A percentile compares a stretch with the other conserved stretches of the same genome.
Conservation (phyloP, 768 basidiomycete species). For the Ramaria sp. region DNA sequence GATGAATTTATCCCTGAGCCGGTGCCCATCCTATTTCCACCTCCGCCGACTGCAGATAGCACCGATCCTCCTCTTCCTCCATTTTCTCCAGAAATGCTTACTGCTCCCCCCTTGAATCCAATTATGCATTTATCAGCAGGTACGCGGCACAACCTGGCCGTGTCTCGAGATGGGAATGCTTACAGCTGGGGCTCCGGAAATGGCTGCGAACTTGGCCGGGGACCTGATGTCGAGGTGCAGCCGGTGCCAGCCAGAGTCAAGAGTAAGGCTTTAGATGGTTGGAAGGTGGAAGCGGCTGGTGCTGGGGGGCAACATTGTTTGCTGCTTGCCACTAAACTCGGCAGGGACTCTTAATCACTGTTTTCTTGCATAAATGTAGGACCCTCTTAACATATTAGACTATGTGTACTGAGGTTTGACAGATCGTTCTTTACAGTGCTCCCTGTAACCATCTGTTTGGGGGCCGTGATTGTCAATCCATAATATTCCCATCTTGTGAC, state of each 20-base stretch:
- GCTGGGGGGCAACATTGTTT: conserved; percentile 14
- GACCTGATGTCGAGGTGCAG: conserved; percentile 8
- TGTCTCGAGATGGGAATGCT: conserved; percentile 10
- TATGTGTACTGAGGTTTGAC: neutral
- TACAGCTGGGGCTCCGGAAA: conserved; percentile 13
- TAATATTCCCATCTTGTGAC: neutral
- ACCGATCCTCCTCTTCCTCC: conserved; percentile 5
- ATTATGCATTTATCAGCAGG: conserved; percentile 10
- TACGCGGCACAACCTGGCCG: conserved; percentile 14
- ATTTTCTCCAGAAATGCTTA: neutral
- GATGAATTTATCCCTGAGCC: conserved; percentile 31
- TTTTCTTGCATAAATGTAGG: neutral
- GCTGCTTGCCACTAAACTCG: conserved; percentile 9
- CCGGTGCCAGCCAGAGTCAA: conserved; percentile 8
- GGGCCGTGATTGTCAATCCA: neutral
- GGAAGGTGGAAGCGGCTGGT: conserved; percentile 10
- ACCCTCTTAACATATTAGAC: neutral
- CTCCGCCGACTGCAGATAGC: conserved; percentile 7
- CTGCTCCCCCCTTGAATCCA: conserved; percentile 7
- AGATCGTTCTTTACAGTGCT: neutral
- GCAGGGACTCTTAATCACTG: neutral
- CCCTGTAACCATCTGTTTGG: neutral
- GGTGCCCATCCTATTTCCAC: conserved; percentile 11
- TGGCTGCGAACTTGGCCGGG: conserved; percentile 11
- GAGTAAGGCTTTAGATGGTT: conserved; percentile 10